Conservation (phyloP, 2,329 filamentous ascomycete species). For the Stemphylium vesicarium region DNA sequence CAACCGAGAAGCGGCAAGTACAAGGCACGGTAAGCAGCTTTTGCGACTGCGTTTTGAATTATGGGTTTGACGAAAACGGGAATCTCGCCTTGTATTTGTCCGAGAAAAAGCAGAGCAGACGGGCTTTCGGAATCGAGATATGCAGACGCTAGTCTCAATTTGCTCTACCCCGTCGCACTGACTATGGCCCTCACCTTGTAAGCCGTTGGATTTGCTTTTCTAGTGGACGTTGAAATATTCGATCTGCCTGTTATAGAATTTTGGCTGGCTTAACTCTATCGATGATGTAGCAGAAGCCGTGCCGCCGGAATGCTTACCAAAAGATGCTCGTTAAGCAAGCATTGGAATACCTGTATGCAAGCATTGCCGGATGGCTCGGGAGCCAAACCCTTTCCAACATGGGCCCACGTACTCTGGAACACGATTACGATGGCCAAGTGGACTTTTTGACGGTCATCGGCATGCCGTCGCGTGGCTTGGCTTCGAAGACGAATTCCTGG, state of each 20-base stretch:
- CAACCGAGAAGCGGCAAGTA: constrained; percentile 1
- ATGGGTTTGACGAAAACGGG: not conserved
- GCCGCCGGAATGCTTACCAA: not conserved
- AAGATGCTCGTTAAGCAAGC: not conserved
- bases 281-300: not conserved
- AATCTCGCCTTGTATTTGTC: not conserved
- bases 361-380: not conserved
- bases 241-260: not conserved
- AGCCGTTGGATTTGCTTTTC: not conserved
- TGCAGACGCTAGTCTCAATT: not conserved
- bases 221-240: not conserved
- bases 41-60: not conserved
- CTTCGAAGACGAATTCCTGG: constrained; percentile 41
- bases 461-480: constrained; percentile 42
- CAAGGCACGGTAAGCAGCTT: not conserved
- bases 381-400: not conserved
- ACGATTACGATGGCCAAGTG: constrained; percentile 15
- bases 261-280: not conserved
- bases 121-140: not conserved
- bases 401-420: not conserved
- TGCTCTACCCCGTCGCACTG: not conserved
- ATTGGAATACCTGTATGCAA: not conserved
- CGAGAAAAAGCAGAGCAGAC: not conserved
- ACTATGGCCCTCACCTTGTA: not conserved
- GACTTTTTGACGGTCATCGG: constrained; percentile 38